Conservation (phyloP, 2,329 filamentous ascomycete species). For the Podosphaera fusca region DNA sequence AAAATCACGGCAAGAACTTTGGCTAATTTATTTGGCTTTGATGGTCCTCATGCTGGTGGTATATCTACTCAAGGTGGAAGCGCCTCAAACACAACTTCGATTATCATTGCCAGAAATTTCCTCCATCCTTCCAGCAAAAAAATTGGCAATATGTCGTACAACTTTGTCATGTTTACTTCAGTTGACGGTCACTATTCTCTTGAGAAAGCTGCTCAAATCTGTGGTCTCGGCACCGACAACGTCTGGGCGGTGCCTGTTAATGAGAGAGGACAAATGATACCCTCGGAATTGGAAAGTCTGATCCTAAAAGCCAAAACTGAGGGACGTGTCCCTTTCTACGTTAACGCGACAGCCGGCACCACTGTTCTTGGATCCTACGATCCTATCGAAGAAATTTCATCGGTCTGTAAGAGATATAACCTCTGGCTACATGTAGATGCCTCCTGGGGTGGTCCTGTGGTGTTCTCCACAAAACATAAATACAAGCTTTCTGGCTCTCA, state of each 20-base stretch:
- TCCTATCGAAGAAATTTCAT: conserved; percentile 45
- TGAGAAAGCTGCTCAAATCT: conserved; percentile 82
- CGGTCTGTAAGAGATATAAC: conserved; percentile 44
- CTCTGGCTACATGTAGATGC: conserved; percentile 90
- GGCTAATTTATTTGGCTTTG: conserved; percentile 56
- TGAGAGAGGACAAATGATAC: conserved; percentile 44
- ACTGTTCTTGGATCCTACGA: conserved; percentile 84
- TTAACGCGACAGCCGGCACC: conserved; percentile 87
- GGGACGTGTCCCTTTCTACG: conserved; percentile 71
- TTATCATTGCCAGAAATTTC: conserved; percentile 71
- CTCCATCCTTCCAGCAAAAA: conserved; percentile 60
- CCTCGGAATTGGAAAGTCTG: conserved; percentile 36
- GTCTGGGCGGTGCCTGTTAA: conserved; percentile 62
- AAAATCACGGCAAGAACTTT: conserved; percentile 55
- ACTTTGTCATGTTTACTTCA: conserved; percentile 71
- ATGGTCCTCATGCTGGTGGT: conserved; percentile 41
- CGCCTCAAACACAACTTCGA: conserved; percentile 62
- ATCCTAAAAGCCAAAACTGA: conserved; percentile 36
- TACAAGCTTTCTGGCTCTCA: conserved; percentile 46
- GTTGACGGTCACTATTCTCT: conserved; percentile 84
- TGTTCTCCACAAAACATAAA: conserved; percentile 46
- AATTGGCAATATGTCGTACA: conserved; percentile 37
- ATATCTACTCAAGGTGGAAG: conserved; percentile 57
- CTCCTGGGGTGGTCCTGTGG: conserved; percentile 68
- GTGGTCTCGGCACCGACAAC: conserved; percentile 53